phyloP scores from a whole-genome alignment of 257 asterid genomes.

The Mentha longifolia region DNA sequence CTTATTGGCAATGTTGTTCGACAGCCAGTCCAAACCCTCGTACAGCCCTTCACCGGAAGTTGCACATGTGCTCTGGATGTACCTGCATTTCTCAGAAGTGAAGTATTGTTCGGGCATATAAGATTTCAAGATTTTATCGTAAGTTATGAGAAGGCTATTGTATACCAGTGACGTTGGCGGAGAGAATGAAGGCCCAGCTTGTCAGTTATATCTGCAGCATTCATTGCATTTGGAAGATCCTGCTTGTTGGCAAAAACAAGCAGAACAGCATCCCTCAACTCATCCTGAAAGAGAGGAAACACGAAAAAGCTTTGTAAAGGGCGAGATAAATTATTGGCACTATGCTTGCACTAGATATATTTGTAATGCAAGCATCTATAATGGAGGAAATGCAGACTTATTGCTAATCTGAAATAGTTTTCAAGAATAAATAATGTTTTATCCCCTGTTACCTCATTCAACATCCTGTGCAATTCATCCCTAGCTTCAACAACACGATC shows the following conservation, averaged over 20 bases:
- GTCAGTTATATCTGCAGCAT: conserved; percentile 70
- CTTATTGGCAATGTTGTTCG: conserved; percentile 55
- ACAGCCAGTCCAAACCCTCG: conserved; percentile 56
- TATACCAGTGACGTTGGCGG: conserved; percentile 65
- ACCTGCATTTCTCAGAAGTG: conserved; percentile 38
- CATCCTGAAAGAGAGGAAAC: conserved; percentile 44
- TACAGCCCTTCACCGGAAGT: conserved; percentile 56
- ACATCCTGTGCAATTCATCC: conserved; percentile 58
- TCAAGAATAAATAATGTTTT: conserved; percentile 3
- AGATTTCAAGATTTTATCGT: not conserved
- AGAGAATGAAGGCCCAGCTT: conserved; percentile 73
- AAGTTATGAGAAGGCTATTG: not conserved
- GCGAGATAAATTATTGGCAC: not conserved
- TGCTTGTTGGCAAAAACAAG: conserved; percentile 70
- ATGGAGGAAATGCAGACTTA: too few species aligned
- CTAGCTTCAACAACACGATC: conserved; percentile 61
- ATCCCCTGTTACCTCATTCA: conserved; percentile 45
- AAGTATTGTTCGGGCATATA: not conserved
- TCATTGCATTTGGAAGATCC: conserved; percentile 76
- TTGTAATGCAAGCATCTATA: not conserved
- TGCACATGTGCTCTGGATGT: conserved; percentile 57
- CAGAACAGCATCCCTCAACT: conserved; percentile 63
- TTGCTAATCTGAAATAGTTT: not conserved
- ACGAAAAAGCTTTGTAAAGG: not conserved
- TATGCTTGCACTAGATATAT: not conserved